Evolutionary conservation across 768 basidiomycete species (phyloP).

Genomic region (Cyclocybe aegerita): DNA sequence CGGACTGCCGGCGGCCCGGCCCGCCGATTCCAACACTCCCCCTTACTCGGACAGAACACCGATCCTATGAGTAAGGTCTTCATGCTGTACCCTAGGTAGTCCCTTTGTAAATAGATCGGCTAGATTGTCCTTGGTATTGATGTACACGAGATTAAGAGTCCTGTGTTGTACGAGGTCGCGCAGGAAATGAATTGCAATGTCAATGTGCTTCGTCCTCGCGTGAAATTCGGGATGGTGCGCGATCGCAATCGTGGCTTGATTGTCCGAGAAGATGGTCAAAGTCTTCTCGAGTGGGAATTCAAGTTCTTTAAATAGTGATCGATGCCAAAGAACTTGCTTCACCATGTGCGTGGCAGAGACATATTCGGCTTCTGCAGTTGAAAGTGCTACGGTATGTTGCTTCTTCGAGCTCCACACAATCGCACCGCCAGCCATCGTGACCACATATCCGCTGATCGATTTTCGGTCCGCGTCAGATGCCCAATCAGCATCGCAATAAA

Average conservation of each 20-base stretch:
- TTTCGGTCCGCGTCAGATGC: constrained; percentile 16
- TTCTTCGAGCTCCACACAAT: constrained; percentile 35
- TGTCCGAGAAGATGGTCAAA: constrained; percentile 14
- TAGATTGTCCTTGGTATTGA: constrained; percentile 9
- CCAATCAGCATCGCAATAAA: constrained; percentile 24
- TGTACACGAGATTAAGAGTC: constrained; percentile 7
- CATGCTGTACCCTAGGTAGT: constrained; percentile 9
- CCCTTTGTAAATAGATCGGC: constrained; percentile 17
- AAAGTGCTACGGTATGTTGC: constrained; percentile 33
- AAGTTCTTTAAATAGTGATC: constrained; percentile 18
- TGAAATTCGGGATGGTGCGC: constrained; percentile 19
- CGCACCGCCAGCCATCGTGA: constrained; percentile 25
- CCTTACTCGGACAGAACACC: constrained; percentile 11
- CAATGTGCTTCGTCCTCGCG: constrained; percentile 20
- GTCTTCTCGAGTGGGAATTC: neutral
- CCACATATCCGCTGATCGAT: constrained; percentile 36
- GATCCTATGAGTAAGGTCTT: constrained; percentile 8
- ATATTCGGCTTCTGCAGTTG: constrained; percentile 27
- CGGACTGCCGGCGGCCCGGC: too few relatives aligned
- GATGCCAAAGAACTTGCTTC: constrained; percentile 28
- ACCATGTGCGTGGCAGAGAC: constrained; percentile 24
- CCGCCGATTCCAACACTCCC: constrained; percentile 9
- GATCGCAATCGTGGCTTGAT: constrained; percentile 17
- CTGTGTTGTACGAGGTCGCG: constrained; percentile 3
- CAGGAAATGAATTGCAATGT: constrained; percentile 8